Evolutionary conservation across 2,329 filamentous ascomycete genomes (phyloP).

Genomic region (Alternaria metachromatica): DNA sequence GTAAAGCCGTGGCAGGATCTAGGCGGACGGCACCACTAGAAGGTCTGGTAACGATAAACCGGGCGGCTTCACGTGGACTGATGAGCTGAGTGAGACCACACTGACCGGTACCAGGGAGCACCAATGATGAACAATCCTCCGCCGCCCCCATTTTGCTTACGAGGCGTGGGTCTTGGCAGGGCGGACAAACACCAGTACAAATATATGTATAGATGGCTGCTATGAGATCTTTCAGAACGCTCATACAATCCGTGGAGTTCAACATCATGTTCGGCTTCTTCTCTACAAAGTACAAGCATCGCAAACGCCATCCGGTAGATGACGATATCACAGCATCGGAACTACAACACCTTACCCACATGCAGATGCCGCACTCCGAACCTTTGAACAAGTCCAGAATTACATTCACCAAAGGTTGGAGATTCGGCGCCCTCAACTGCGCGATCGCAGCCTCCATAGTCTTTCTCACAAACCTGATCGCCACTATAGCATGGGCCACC

Average conservation of each 20-base stretch:
- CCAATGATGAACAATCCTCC: not conserved
- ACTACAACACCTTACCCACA: not conserved
- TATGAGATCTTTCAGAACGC: not conserved
- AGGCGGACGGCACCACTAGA: not conserved
- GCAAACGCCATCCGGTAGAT: not conserved
- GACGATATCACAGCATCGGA: not conserved
- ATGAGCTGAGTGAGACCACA: not conserved
- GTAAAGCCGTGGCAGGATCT: not conserved
- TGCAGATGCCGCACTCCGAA: not conserved
- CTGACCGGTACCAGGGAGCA: not conserved
- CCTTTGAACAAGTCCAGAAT: not conserved
- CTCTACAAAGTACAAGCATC: not conserved
- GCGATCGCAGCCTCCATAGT: not conserved
- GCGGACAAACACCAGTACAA: not conserved
- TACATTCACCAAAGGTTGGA: not conserved
- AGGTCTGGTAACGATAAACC: not conserved
- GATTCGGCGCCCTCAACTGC: not conserved
- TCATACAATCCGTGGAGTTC: not conserved
- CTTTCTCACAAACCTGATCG: not conserved
- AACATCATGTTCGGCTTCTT: not conserved
- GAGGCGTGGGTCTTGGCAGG: not conserved
- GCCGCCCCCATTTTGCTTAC: not conserved
- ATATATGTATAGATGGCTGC: not conserved
- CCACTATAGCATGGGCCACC: not conserved
- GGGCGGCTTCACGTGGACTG: not conserved